A percentile compares a stretch with the other conserved stretches of the same genome.
Conservation (phyloP, 192 early-diverging fungal species). For the Podila minutissima region DNA sequence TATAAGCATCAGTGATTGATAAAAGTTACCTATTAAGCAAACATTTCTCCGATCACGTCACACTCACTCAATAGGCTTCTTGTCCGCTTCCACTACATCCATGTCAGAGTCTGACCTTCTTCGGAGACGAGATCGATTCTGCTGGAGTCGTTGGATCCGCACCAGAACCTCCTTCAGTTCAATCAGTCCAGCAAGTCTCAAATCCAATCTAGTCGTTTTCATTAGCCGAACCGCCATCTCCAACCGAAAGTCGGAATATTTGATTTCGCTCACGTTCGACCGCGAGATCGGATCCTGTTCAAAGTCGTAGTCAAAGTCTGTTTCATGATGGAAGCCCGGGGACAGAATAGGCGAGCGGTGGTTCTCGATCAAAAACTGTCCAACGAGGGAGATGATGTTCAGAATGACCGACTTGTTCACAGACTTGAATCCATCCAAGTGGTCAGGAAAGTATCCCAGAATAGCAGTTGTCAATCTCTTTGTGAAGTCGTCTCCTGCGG, state of each 20-base stretch:
- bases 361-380: constrained; percentile 35
- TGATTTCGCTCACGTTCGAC: constrained; percentile 43
- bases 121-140: constrained; percentile 26
- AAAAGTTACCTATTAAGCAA: not conserved
- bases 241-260: constrained; percentile 49
- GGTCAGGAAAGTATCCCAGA: constrained; percentile 36
- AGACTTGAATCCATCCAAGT: constrained; percentile 34
- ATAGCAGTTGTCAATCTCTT: constrained; percentile 23
- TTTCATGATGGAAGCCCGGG: constrained; percentile 32
- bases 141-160: constrained; percentile 40
- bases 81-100: constrained; percentile 34
- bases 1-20: not conserved
- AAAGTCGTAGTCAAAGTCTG: constrained; percentile 42
- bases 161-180: constrained; percentile 56
- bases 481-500: constrained; percentile 7
- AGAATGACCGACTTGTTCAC: constrained; percentile 20
- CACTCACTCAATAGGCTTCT: constrained; percentile 47
- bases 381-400: constrained; percentile 34
- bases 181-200: constrained; percentile 54
- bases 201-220: constrained; percentile 53
- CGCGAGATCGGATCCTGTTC: constrained; percentile 33
- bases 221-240: constrained; percentile 55
- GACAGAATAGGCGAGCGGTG: constrained; percentile 19
- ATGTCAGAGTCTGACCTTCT: constrained; percentile 45
- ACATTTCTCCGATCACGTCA: not conserved